phyloP scores from a whole-genome alignment of 768 basidiomycete species.

The Russula dissimulans region DNA sequence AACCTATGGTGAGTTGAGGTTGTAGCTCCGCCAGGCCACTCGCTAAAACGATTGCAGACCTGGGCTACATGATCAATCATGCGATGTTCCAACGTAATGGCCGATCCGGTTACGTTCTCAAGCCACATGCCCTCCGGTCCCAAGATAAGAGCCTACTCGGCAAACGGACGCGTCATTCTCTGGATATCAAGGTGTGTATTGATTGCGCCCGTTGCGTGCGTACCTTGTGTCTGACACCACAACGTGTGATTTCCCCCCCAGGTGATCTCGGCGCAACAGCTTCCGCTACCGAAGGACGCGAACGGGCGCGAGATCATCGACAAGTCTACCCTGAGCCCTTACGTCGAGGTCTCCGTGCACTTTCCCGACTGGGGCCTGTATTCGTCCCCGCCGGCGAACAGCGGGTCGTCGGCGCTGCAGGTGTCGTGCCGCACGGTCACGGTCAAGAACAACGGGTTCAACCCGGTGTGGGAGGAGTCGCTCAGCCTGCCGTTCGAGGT shows the following conservation, averaged over 20 bases:
- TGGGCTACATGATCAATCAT: conserved; percentile 86
- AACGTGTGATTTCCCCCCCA: conserved; percentile 20
- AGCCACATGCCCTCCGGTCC: conserved; percentile 68
- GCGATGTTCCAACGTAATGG: conserved; percentile 94
- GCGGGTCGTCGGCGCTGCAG: conserved; percentile 30
- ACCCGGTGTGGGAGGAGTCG: conserved; percentile 77
- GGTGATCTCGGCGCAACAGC: conserved; percentile 85
- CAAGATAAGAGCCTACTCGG: conserved; percentile 50
- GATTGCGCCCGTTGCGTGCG: background rate
- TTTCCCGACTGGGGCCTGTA: conserved; percentile 58
- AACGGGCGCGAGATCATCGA: conserved; percentile 52
- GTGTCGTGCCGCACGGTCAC: conserved; percentile 49
- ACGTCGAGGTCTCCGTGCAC: conserved; percentile 71
- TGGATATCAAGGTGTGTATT: conserved; percentile 52
- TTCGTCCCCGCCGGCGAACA: conserved; percentile 25
- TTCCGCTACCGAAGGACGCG: conserved; percentile 63
- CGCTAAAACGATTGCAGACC: conserved; percentile 40
- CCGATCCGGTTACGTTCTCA: conserved; percentile 82
- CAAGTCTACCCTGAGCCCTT: conserved; percentile 56
- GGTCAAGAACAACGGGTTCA: conserved; percentile 86
- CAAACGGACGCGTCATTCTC: conserved; percentile 44
- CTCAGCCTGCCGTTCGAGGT: conserved; percentile 68
- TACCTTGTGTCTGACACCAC: background rate
- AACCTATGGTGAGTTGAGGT: conserved; percentile 62
- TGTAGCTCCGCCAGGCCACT: background rate